Percentiles rank a stretch among this genome's conserved stretches.
Evolutionary conservation across 306 rosid genomes (phyloP).

Genomic region (Hippophae rhamnoides): DNA sequence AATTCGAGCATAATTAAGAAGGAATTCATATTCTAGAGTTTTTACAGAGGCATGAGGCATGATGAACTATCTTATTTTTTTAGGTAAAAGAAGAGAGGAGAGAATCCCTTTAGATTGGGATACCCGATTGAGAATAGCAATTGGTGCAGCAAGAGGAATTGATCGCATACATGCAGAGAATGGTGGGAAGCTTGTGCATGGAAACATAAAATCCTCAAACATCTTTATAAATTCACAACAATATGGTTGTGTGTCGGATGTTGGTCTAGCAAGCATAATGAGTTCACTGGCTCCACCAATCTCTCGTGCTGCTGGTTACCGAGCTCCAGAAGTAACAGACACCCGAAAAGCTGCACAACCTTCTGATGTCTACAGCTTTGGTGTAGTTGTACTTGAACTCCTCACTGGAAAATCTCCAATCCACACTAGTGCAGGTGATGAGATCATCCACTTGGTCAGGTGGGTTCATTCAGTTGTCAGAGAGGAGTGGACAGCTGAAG

Average conservation of each 20-base stretch:
- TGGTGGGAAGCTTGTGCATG: slow-evolving; percentile 74
- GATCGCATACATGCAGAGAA: slow-evolving; percentile 57
- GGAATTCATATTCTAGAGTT: too few species aligned
- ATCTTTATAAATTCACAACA: slow-evolving; percentile 51
- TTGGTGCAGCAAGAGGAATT: slow-evolving; percentile 80
- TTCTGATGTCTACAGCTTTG: slow-evolving; percentile 79
- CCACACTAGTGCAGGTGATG: slow-evolving; percentile 71
- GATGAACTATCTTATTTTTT: slow-evolving; percentile 11
- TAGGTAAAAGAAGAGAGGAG: slow-evolving; percentile 82
- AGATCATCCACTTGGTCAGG: slow-evolving; percentile 79
- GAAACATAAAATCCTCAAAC: slow-evolving; percentile 71
- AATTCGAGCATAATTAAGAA: too few species aligned
- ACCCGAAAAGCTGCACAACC: slow-evolving; percentile 71
- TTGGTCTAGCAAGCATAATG: slow-evolving; percentile 71
- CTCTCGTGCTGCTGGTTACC: slow-evolving; percentile 80
- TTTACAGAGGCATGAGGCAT: not conserved
- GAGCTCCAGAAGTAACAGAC: slow-evolving; percentile 88
- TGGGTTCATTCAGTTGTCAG: slow-evolving; percentile 98
- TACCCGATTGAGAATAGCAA: slow-evolving; percentile 55
- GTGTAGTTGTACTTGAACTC: slow-evolving; percentile 78
- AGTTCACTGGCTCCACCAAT: slow-evolving; percentile 59
- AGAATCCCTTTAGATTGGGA: slow-evolving; percentile 67
- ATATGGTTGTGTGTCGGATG: slow-evolving; percentile 74
- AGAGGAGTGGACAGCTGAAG: slow-evolving; percentile 97
- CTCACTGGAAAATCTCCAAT: slow-evolving; percentile 89